Base-by-base conservation (phyloP, 139 green algal species). In the Chlorella sp. region DNA sequence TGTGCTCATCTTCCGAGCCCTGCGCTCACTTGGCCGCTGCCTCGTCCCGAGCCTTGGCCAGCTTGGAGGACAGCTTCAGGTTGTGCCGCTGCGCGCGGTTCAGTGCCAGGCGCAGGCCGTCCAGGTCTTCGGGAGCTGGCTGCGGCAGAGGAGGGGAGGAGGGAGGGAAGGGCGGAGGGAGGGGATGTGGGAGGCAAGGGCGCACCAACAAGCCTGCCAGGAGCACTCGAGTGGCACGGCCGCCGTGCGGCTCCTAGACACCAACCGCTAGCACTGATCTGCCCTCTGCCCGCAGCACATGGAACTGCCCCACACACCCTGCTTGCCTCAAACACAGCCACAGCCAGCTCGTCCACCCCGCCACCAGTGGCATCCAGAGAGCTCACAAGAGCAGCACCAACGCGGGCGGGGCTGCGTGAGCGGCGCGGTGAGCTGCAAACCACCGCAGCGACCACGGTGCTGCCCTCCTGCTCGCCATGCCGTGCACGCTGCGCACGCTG, bases 41-140 rank as follows among this genome's bases (percentile, higher is more conserved):
- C 74, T 80, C 74, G 38, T 41, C n/a, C 74, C 64, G 47, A 7
- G 74, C 74, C 47, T 38, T 65, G 20, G n/a, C 25, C 17, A 67
- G 74, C 74, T 80, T 80, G 74, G n/a, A 47, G 30, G 47, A 44
- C 7, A 80, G 74, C 74, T 80, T 80, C 6, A 80, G 51, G 51
- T 67, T 68, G 30, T 80, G 47, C 2, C 74, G 74, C 32, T 80
- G 74, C n/a, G 39, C 5, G n/a, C 51, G 47, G 47, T 80, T 80
- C n/a, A 80, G 74, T 30, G 30, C 30, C 74, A 80, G 74, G 25
- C 23, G 47, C 47, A 80, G 74, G 28, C 64, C 74, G 20, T n/a
- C n/a, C 1, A 20, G n/a, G n/a, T 68, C 74, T 30, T 67, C 74
- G 30, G 74, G 47, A 3, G 74, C 25, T 0, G 74, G 47, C 74